Base-by-base conservation (phyloP, 495 filamentous ascomycete species). In the Pseudotulostoma volvatum region DNA sequence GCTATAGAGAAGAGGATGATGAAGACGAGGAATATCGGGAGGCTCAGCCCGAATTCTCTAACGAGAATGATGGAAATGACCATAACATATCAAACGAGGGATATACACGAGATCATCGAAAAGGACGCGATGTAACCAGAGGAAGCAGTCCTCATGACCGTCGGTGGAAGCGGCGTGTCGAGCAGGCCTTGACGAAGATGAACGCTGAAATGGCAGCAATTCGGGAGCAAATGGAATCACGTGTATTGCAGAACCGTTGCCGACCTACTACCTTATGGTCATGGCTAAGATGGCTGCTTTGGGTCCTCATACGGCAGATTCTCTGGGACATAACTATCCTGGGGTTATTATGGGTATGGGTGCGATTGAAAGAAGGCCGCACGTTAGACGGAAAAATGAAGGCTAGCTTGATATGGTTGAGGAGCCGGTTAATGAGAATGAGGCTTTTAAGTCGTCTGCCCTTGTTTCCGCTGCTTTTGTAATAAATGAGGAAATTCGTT, bases 151-250 rank as follows among this genome's bases (percentile, higher is more conserved):
- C 9, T 15, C 50, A 53, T 7, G 53, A 59, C 39, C 51, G 59
- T 31, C 73, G 71, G 48, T 93, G 88, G 84, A 76, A 79, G 16
- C 76, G 73, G 43, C 68, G 80, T 41, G 82, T 96, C 45, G 88
- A 96, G 59, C 71, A 79, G 32, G 84, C 85, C 19, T 72, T 96
- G 39, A 79, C 87, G 31, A 81, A 81, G 48, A 77, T 97, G 65
- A 90, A 86, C 31, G 78, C 87, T 9, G 90, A 97, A 58, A 74
- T 96, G 13, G 84, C 90, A 3, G 90, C 90, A n/a, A 63, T 94
- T 45, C 70, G 90, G 16, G 90, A 97, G 56, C 83, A 93, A 52
- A 79, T 95, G 45, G 81, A 92, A 39, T 68, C 73, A 2, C 63
- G 60, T 21, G 46, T 55, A 11, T 31, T 59, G 15, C 31, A 23